phyloP scores from a whole-genome alignment of 495 filamentous ascomycete genomes.

The Xylaria scruposa region DNA sequence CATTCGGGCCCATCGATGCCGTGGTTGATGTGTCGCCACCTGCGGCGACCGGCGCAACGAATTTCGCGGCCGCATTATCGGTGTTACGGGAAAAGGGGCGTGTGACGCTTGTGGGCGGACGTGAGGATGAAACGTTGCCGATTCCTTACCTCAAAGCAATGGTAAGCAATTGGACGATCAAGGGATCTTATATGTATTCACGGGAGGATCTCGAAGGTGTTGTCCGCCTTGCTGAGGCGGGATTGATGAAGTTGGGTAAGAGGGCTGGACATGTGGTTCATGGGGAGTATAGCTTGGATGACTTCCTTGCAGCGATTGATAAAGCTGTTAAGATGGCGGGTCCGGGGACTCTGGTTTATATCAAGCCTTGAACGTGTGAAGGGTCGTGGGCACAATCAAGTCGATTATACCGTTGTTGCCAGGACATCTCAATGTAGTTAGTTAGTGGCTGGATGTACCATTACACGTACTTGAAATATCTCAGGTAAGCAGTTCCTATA shows the following conservation, averaged over 20 bases:
- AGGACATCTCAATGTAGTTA: too few species aligned
- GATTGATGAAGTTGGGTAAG: constrained; percentile 39
- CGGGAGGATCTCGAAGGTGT: constrained; percentile 32
- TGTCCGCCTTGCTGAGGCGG: constrained; percentile 16
- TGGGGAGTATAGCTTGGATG: constrained; percentile 43
- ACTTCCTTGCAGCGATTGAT: constrained; percentile 37
- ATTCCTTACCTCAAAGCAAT: constrained; percentile 30
- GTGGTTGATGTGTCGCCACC: constrained; percentile 58
- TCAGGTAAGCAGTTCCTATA: too few species aligned
- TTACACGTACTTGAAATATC: too few species aligned
- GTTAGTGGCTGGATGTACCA: too few species aligned
- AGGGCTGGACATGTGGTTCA: constrained; percentile 41
- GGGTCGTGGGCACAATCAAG: background rate
- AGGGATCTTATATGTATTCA: constrained; percentile 51
- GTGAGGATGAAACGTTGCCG: constrained; percentile 20
- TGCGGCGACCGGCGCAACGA: constrained; percentile 38
- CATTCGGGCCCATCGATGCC: constrained; percentile 48
- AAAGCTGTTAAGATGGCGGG: constrained; percentile 23
- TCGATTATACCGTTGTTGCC: too few species aligned
- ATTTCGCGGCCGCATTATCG: constrained; percentile 46
- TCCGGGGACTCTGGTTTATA: constrained; percentile 9
- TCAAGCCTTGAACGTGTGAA: constrained; percentile 11
- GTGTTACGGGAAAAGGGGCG: constrained; percentile 46
- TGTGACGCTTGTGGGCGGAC: constrained; percentile 55
- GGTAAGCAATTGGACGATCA: constrained; percentile 39